A percentile compares a stretch with the other conserved stretches of the same genome.
Evolutionary conservation across 2,329 filamentous ascomycete species (phyloP).

Genomic region (Fusarium torulosum): DNA sequence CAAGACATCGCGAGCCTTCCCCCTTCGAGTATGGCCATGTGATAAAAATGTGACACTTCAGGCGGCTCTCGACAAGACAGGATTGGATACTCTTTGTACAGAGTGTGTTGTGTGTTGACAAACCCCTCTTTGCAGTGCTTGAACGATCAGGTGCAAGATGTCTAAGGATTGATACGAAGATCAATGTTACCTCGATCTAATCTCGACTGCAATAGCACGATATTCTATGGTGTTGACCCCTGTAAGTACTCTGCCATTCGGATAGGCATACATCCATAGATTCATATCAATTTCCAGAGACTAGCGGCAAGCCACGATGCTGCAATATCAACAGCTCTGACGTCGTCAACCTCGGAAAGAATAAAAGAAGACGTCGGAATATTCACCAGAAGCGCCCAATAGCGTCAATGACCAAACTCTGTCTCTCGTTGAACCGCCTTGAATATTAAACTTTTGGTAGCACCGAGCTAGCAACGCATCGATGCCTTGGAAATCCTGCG

Average conservation of each 20-base stretch:
- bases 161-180: conserved; percentile 17
- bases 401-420: conserved; percentile 28
- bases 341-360: conserved; percentile 16
- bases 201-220: neutral
- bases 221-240: neutral
- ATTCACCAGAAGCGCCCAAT: conserved; percentile 31
- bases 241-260: neutral
- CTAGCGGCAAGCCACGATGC: conserved; percentile 24
- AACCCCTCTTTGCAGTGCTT: conserved; percentile 22
- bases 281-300: conserved; percentile 1
- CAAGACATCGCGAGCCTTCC: conserved; percentile 35
- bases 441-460: conserved; percentile 18
- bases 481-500: conserved; percentile 35
- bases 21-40: conserved; percentile 41
- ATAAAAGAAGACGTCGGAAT: conserved; percentile 22
- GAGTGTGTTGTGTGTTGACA: conserved; percentile 24
- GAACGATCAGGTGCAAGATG: conserved; percentile 20
- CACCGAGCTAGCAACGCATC: conserved; percentile 16
- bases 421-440: conserved; percentile 9
- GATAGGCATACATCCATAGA: neutral
- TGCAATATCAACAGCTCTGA: conserved; percentile 19
- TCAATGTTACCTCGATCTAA: conserved; percentile 9
- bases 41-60: conserved; percentile 39
- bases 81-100: conserved; percentile 25
- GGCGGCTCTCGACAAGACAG: conserved; percentile 28